Percentiles rank a stretch among this genome's conserved stretches.
Evolutionary conservation across 2,329 filamentous ascomycete genomes (phyloP).

Genomic region (Emergomyces orientalis): DNA sequence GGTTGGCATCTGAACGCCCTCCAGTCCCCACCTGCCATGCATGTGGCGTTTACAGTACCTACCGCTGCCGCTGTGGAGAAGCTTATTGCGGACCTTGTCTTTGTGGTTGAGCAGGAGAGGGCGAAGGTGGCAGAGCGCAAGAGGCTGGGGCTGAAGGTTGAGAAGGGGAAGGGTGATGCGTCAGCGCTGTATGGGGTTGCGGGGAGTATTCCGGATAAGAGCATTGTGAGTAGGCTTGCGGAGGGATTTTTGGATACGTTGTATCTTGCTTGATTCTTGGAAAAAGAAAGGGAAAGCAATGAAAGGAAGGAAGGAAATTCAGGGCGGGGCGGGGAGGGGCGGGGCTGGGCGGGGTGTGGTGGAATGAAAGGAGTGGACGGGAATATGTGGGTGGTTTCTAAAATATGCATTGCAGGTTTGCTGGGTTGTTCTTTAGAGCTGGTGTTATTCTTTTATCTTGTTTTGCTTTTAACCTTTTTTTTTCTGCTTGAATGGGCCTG

Average conservation of each 20-base stretch:
- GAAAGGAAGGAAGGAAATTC: neutral
- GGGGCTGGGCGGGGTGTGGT: neutral
- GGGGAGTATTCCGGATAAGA: slow-evolving; percentile 90
- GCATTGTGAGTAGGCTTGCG: slow-evolving; percentile 81
- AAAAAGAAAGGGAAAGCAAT: neutral
- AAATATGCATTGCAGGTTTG: neutral
- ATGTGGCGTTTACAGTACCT: slow-evolving; percentile 86
- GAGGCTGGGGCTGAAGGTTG: slow-evolving; percentile 47
- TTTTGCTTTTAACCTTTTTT: neutral
- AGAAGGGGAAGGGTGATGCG: slow-evolving; percentile 54
- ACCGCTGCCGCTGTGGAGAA: slow-evolving; percentile 72
- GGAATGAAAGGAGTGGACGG: no score
- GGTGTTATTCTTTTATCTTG: neutral
- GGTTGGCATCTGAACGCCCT: slow-evolving; percentile 96
- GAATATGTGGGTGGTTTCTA: no score
- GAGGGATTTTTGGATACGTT: slow-evolving; percentile 85
- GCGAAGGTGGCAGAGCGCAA: slow-evolving; percentile 68
- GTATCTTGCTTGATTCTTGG: slow-evolving; percentile 42
- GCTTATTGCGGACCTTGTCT: slow-evolving; percentile 60
- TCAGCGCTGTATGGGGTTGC: slow-evolving; percentile 91
- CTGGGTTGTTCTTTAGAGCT: neutral
- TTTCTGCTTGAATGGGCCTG: neutral
- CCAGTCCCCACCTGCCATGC: slow-evolving; percentile 83
- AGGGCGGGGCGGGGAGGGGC: no score
- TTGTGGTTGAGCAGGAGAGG: slow-evolving; percentile 55